Conservation (phyloP, 176 grass and related monocot genomes). For the Areca catechu region DNA sequence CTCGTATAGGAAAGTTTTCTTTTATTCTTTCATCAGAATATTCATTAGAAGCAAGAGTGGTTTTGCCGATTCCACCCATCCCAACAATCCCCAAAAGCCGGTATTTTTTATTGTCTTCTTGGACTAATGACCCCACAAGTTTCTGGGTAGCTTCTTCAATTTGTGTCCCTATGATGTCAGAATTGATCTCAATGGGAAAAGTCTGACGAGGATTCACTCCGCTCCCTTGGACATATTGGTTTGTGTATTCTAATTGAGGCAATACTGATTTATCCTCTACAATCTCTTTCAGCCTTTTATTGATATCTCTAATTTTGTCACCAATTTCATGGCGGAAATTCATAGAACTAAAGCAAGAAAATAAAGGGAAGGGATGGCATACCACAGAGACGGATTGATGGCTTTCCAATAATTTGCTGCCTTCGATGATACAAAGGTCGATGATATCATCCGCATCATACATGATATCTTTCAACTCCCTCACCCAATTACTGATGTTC, state of each 20-base stretch:
- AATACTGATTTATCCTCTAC: constrained; percentile 47
- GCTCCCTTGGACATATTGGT: too few species aligned
- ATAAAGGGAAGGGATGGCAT: constrained; percentile 35
- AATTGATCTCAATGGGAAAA: neutral
- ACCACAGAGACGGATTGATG: neutral
- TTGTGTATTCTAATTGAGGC: too few species aligned
- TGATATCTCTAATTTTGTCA: constrained; percentile 41
- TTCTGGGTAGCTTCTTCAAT: constrained; percentile 27
- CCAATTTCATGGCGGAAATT: constrained; percentile 64
- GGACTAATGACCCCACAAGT: too few species aligned
- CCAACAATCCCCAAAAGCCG: too few species aligned
- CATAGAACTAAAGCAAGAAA: constrained; percentile 15
- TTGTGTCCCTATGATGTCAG: constrained; percentile 36
- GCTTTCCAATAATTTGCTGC: constrained; percentile 33
- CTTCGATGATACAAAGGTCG: constrained; percentile 56
- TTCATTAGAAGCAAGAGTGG: too few species aligned
- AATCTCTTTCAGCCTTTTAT: constrained; percentile 42
- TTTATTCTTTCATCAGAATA: too few species aligned
- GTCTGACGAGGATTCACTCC: neutral
- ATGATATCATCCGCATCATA: constrained; percentile 64
- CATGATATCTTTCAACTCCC: constrained; percentile 50
- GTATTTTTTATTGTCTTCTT: too few species aligned
- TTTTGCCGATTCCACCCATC: too few species aligned
- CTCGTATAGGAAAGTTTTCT: too few species aligned
- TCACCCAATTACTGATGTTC: constrained; percentile 8